Base-by-base conservation (phyloP, 208 protist genomes). In the Giardia muris region DNA sequence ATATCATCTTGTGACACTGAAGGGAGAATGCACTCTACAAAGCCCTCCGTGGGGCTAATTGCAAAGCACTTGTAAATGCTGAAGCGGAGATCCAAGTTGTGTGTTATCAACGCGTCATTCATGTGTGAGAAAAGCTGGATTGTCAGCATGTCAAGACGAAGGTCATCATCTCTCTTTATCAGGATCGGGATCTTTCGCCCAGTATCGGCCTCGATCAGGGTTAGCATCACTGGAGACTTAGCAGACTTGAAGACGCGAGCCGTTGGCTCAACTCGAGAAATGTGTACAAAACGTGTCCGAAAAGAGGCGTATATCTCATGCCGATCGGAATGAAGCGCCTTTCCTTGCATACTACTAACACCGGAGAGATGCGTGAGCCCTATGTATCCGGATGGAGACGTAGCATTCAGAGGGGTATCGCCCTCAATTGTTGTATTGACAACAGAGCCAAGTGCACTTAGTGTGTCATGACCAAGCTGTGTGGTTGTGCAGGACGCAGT, bases 131-230 rank as follows among this genome's bases (percentile, higher is more conserved):
- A 87, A 45, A 93, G 87, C n/a, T 94, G 91, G 19, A 94, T 39
- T n/a, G 92, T 92, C 19, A 95, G 89, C 47, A 93, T 46, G 47
- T 95, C 94, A 43, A 93, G 92, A 67, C 94, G 87, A 46, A 94
- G 22, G 92, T 95, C 94, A 46, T 95, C 92, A 87, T 90, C 67
- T 43, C 43, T 87, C 46, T 95, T 95, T 30, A 94, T 42, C 2
- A 94, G 46, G 1, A 94, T 45, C 46, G 46, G 4, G 67, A 30
- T 87, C 43, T 92, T 87, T 2, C 3, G 19, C 76, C 89, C 76
- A 10, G 57, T 76, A 67, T 92, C 87, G n/a, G 4, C 86, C 42
- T 46, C 4, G 42, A 89, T 89, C 4, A 89, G 86, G 22, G 4
- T 22, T 22, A 45, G 19, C 86, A 89, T 4, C 4, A 89, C 3